Base-by-base conservation (phyloP, 1,284 basidiomycete species). In the Pseudozyma thailandica region DNA sequence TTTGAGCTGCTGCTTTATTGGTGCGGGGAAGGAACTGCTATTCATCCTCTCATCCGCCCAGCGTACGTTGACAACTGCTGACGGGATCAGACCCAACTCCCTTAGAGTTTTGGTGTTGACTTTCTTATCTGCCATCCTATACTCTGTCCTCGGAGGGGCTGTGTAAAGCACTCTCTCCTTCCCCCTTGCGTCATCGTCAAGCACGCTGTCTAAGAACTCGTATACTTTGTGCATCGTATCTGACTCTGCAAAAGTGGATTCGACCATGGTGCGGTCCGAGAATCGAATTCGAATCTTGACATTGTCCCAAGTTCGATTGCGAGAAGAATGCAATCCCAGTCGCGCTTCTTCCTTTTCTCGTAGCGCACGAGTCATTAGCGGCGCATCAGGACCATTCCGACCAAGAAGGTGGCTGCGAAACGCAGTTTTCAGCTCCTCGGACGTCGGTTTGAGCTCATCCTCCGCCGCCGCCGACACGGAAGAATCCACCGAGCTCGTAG, bases 161-260 rank as follows among this genome's bases (percentile, higher is more conserved):
- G 92, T 91, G 83, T 91, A 94, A 45, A 94, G 86, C 23, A 92
- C 86, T 75, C 93, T 93, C 69, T 91, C 91, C 83, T 89, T 88
- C 4, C 88, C 85, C 76, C 90, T 89, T 30, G 89, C 87, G 64
- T 90, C 89, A 48, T 91, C 90, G 35, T 87, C 85, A 39, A 94
- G 84, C 21, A 87, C 87, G n/a, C 85, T 84, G 21, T 91, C 87
- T 42, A 94, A 90, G 73, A 94, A 93, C 4, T 89, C 89, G 80
- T 94, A 94, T 2, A 94, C 87, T 3, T 88, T 86, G 49, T 87
- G 87, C 57, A 94, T 92, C 78, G 90, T 92, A 79, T 89, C 88
- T 1, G 87, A 87, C 6, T 91, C 91, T 0, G 88, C 86, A 76
- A 94, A 93, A 0, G 84, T 83, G 70, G 88, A 89, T 84, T 95